These are phyloP conservation scores for Parascedosporium putredinis DNA, from an alignment of 2,329 filamentous ascomycete genomes.

Conservation along the genomic window DNA sequence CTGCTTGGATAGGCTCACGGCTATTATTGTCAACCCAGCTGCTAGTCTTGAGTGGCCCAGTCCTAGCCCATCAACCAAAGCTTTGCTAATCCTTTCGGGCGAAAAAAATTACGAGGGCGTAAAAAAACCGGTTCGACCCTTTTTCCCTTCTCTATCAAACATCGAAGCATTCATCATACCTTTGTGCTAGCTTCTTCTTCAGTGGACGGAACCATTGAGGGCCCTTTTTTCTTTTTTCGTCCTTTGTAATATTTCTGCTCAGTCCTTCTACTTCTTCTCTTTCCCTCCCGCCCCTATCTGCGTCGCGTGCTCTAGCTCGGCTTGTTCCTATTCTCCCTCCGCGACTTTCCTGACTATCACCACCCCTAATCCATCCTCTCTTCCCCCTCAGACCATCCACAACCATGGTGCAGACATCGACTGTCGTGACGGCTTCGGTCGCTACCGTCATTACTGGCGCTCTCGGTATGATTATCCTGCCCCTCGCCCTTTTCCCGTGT, in stretches of 20 bases:
- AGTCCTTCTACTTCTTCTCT: not conserved
- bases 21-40: no score
- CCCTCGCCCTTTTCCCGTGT: no score
- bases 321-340: not conserved
- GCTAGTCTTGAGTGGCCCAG: no score
- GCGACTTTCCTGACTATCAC: constrained; percentile 6
- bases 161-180: not conserved
- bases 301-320: not conserved
- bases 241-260: not conserved
- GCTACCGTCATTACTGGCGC: constrained; percentile 50
- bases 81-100: not conserved
- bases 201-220: not conserved
- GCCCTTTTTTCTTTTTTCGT: not conserved
- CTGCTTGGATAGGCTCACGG: not conserved
- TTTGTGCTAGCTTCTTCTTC: not conserved
- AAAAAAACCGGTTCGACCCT: not conserved
- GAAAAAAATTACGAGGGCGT: not conserved
- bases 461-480: constrained; percentile 51
- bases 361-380: constrained; percentile 10
- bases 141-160: not conserved
- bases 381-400: constrained; percentile 6
- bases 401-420: constrained; percentile 39
- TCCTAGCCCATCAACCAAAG: not conserved
- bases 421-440: constrained; percentile 50
- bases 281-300: not conserved